phyloP scores from a whole-genome alignment of 345 rosid genomes.

The Pistacia vera region DNA sequence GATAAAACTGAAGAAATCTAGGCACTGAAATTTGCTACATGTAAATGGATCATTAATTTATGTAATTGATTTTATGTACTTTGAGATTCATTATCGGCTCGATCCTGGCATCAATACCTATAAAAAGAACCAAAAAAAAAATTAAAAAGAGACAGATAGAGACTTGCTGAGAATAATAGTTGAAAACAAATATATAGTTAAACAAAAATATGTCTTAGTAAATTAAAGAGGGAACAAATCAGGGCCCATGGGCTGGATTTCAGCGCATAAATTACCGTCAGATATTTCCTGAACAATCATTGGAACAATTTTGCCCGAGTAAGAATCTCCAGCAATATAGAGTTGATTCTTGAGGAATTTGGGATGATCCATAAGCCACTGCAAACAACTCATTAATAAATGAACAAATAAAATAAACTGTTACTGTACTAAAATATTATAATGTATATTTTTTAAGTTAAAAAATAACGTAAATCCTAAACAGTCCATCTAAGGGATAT shows the following conservation, averaged over 20 bases:
- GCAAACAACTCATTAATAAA: not conserved
- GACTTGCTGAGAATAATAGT: too few relatives aligned
- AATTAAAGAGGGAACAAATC: too few relatives aligned
- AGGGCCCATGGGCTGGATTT: too few relatives aligned
- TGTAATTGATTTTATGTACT: not conserved
- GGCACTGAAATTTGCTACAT: not conserved
- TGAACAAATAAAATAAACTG: not conserved
- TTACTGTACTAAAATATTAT: too few relatives aligned
- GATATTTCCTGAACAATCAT: constrained; percentile 23
- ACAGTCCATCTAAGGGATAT: too few relatives aligned
- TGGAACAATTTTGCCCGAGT: constrained; percentile 14
- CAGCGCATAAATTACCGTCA: constrained; percentile 14
- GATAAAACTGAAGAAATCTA: not conserved
- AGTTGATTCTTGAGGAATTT: constrained; percentile 25
- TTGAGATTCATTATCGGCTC: constrained; percentile 13
- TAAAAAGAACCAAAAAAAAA: not conserved
- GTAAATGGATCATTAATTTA: not conserved
- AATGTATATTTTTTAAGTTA: too few relatives aligned
- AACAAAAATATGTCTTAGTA: too few relatives aligned
- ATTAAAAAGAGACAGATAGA: not conserved
- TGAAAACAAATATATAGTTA: too few relatives aligned
- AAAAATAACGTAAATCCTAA: too few relatives aligned
- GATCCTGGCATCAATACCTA: not conserved
- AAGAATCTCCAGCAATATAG: too few relatives aligned
- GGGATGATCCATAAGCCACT: constrained; percentile 43